Percentiles rank a stretch among this genome's conserved stretches.
These are phyloP conservation scores for Neotropicomus parvogracilis DNA, from an alignment of 1,284 basidiomycete species.

Conservation along the genomic window DNA sequence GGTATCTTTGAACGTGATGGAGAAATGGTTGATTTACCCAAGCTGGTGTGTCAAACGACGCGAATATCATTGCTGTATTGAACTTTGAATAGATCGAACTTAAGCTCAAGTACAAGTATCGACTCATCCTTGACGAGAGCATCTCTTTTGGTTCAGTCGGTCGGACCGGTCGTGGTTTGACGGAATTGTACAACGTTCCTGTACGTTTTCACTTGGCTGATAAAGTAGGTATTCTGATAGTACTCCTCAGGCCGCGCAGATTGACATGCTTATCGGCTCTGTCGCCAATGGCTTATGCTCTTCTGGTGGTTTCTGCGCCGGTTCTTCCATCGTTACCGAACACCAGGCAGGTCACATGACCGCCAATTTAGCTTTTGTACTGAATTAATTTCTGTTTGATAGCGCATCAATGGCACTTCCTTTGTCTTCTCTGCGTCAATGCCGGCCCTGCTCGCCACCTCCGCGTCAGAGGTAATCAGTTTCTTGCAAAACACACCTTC, in stretches of 20 bases:
- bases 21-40: conserved; percentile 85
- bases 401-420: conserved; percentile 96
- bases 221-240: conserved; percentile 6
- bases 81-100: conserved; percentile 72
- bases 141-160: conserved; percentile 93
- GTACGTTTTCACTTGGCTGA: conserved; percentile 41
- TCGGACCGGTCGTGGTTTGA: conserved; percentile 89
- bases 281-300: conserved; percentile 83
- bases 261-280: conserved; percentile 84
- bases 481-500: conserved; percentile 74
- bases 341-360: conserved; percentile 65
- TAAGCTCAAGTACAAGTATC: conserved; percentile 94
- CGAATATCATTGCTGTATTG: neutral
- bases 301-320: conserved; percentile 94
- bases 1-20: conserved; percentile 97
- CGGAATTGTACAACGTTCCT: conserved; percentile 90
- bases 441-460: conserved; percentile 86
- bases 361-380: neutral
- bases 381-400: conserved; percentile 7
- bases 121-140: conserved; percentile 91
- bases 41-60: conserved; percentile 60
- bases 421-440: conserved; percentile 97
- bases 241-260: conserved; percentile 55
- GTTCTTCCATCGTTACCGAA: conserved; percentile 77
- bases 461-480: conserved; percentile 81